Evolutionary conservation across 441 rosid species (phyloP).

Genomic region (Viola pubescens): DNA sequence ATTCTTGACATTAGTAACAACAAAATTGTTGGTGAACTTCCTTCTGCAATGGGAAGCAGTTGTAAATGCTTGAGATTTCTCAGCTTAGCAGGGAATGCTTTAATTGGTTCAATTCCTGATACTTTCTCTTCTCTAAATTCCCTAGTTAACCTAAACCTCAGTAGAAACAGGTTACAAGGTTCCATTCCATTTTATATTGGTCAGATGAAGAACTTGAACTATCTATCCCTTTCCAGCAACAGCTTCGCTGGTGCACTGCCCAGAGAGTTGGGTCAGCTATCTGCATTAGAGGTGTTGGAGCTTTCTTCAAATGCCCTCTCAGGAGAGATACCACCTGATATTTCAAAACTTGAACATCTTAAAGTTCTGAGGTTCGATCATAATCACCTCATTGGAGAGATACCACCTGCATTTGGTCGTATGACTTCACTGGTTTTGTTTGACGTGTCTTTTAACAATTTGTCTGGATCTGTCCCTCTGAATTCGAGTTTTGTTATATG

Average conservation of each 20-base stretch:
- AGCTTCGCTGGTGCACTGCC: constrained; percentile 39
- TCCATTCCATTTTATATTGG: constrained; percentile 36
- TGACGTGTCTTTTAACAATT: constrained; percentile 38
- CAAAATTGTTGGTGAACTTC: constrained; percentile 32
- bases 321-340: constrained; percentile 33
- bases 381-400: constrained; percentile 36
- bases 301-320: constrained; percentile 41
- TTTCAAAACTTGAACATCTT: constrained; percentile 31
- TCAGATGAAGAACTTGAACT: constrained; percentile 26
- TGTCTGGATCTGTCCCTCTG: constrained; percentile 33
- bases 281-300: constrained; percentile 30
- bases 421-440: constrained; percentile 30
- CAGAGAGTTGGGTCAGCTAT: constrained; percentile 27
- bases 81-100: constrained; percentile 30
- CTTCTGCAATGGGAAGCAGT: constrained; percentile 27
- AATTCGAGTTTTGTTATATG: constrained; percentile 28
- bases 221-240: constrained; percentile 45
- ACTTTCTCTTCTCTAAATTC: constrained; percentile 22
- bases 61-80: constrained; percentile 36
- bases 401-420: constrained; percentile 32
- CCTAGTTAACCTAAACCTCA: constrained; percentile 38
- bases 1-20: constrained; percentile 33
- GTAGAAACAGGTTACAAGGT: constrained; percentile 38
- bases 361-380: constrained; percentile 34
- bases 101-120: constrained; percentile 31